Evolutionary conservation across 225 moss, liverwort and hornwort species (phyloP).

Genomic region (Physcomitrellopsis africana): DNA sequence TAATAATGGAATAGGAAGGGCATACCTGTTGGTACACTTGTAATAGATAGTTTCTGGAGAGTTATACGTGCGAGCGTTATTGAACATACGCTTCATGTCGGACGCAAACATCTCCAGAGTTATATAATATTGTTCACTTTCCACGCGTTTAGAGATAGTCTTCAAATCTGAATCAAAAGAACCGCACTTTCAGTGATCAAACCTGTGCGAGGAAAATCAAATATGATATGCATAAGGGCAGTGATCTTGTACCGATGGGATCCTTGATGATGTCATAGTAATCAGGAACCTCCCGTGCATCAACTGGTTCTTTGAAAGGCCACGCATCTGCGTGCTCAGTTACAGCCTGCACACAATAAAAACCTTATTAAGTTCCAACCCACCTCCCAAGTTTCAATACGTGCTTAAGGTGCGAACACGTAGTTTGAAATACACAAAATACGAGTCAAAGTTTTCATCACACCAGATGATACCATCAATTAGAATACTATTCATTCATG

Average conservation of each 20-base stretch:
- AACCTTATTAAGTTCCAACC: not conserved
- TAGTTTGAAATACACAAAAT: too few relatives aligned
- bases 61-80: constrained; percentile 93
- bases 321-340: constrained; percentile 91
- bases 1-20: constrained; percentile 8
- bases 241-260: constrained; percentile 70
- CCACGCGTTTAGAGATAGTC: constrained; percentile 87
- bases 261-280: constrained; percentile 99
- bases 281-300: constrained; percentile 95
- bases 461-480: too few relatives aligned
- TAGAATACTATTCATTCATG: too few relatives aligned
- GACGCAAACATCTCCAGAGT: constrained; percentile 98
- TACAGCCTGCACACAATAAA: constrained; percentile 57
- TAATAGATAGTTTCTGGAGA: constrained; percentile 96
- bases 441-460: too few relatives aligned
- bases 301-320: constrained; percentile 99
- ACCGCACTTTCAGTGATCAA: constrained; percentile 11
- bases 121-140: constrained; percentile 89
- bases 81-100: constrained; percentile 95
- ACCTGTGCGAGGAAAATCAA: constrained; percentile 2
- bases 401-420: too few relatives aligned
- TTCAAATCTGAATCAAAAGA: constrained; percentile 71
- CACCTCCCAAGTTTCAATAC: constrained; percentile 1
- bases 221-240: constrained; percentile 7
- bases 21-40: constrained; percentile 91